Evolutionary conservation across 257 asterid species (phyloP), one percentile per base, ranked within the genome.

Genomic region (Fraxinus cuspidata): DNA sequence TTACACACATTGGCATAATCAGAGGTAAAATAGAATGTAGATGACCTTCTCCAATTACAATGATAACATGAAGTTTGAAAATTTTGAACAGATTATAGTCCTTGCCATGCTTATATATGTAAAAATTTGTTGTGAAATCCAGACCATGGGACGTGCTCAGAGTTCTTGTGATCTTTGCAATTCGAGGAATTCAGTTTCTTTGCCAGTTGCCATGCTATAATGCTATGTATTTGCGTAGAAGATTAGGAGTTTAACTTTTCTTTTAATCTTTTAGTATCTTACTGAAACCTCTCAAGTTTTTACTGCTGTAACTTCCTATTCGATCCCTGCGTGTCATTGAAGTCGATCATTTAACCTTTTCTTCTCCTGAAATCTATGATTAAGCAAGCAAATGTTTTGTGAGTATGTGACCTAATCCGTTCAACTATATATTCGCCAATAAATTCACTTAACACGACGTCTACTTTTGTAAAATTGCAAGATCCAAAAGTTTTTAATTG

Each of bases 391-490:
- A 58, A n/a, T 58, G 23, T 23, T 71, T 63, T 19, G 44, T 40
- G 19, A 13, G 8, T 21, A 6, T 71, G 60, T 27, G 74, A 23
- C 21, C 0, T 25, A 40, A 37, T 16, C 3, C 21, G 18, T 37
- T 23, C n/a, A 71, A 58, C 34, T 23, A 40, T 40, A n/a, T 27
- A 3, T 12, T 58, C 7, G 28, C 42, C 31, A 7, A 67, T 68
- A 77, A 72, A 49, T 47, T 74, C 70, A 16, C 15, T 9, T 8
- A 3, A n/a, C 21, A 60, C 47, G 60, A 21, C 34, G 44, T 68
- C 31, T 67, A 29, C 58, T 83, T 74, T 0, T 74, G 49, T 81
- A 64, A 67, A 58, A 76, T 74, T 74, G 28, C 70, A 58, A 44
- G 8, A 49, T n/a, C 16, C 47, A 72, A 38, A 23, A 42, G 71